Percentiles rank a stretch among this genome's conserved stretches.
Evolutionary conservation across 116 monocot genomes (phyloP).

Genomic region (Iris pallida): DNA sequence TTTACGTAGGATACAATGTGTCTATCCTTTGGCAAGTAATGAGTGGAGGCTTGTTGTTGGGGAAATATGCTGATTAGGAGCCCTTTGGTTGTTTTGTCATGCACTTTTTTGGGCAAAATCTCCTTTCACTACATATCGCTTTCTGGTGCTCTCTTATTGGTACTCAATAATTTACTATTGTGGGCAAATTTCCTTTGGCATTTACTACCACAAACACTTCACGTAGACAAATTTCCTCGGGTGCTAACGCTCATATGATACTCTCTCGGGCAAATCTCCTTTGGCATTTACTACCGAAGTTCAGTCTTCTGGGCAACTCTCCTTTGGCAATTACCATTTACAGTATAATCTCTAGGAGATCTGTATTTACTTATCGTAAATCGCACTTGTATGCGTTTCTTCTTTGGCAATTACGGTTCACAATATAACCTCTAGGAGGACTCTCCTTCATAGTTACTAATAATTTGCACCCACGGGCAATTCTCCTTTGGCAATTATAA

Average conservation of each 20-base stretch:
- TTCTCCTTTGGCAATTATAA: conserved; percentile 48
- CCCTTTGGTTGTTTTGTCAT: too few species aligned
- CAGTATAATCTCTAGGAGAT: background rate
- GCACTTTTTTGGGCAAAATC: conserved; percentile 11
- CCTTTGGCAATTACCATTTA: conserved; percentile 10
- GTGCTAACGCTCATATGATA: background rate
- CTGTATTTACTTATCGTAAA: background rate
- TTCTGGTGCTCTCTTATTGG: background rate
- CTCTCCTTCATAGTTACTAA: background rate
- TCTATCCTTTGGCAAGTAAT: too few species aligned
- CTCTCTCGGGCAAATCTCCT: conserved; percentile 11
- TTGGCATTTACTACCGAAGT: conserved; percentile 5
- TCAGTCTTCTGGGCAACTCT: conserved; percentile 8
- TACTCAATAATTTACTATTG: conserved; percentile 11
- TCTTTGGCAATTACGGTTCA: background rate
- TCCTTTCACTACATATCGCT: too few species aligned
- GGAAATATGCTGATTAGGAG: too few species aligned
- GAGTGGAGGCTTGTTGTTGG: too few species aligned
- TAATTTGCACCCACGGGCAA: conserved; percentile 32
- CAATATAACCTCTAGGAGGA: background rate
- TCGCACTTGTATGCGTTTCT: too few species aligned
- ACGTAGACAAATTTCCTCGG: too few species aligned
- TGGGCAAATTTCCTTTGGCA: conserved; percentile 32
- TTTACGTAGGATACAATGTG: too few species aligned
- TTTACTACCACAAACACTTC: background rate